A percentile compares a stretch with the other conserved stretches of the same genome.
These are phyloP conservation scores for Biancaea sappan DNA, from an alignment of 306 rosid genomes.

Conservation along the genomic window DNA sequence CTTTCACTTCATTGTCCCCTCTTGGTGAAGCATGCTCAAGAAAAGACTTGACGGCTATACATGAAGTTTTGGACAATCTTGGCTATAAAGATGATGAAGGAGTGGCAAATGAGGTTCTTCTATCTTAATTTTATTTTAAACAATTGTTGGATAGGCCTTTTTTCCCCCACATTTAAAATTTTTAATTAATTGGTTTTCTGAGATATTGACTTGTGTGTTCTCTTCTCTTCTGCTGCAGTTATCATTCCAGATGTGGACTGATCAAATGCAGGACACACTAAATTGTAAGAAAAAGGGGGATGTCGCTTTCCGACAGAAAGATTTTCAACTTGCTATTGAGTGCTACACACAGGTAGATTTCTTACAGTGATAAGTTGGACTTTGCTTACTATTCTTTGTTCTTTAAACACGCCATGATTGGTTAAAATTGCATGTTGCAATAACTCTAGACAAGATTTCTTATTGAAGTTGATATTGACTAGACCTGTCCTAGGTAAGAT, in stretches of 20 bases:
- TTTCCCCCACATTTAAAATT: neutral
- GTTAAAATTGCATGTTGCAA: neutral
- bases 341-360: constrained; percentile 67
- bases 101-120: constrained; percentile 70
- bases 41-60: constrained; percentile 79
- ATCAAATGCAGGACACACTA: constrained; percentile 81
- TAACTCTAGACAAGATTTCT: neutral
- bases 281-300: constrained; percentile 78
- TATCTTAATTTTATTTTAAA: constrained; percentile 18
- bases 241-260: constrained; percentile 87
- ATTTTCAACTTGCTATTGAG: constrained; percentile 63
- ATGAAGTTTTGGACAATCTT: constrained; percentile 66
- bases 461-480: neutral
- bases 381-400: neutral
- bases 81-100: constrained; percentile 87
- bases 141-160: neutral
- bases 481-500: neutral
- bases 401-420: neutral
- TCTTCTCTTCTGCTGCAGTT: constrained; percentile 48
- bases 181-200: neutral
- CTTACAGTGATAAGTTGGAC: constrained; percentile 23
- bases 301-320: constrained; percentile 65
- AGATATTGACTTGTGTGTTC: constrained; percentile 32
- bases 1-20: constrained; percentile 59
- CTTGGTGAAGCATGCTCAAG: constrained; percentile 86